Evolutionary conservation across 306 rosid genomes (phyloP).

Genomic region (Rosa multiflora): DNA sequence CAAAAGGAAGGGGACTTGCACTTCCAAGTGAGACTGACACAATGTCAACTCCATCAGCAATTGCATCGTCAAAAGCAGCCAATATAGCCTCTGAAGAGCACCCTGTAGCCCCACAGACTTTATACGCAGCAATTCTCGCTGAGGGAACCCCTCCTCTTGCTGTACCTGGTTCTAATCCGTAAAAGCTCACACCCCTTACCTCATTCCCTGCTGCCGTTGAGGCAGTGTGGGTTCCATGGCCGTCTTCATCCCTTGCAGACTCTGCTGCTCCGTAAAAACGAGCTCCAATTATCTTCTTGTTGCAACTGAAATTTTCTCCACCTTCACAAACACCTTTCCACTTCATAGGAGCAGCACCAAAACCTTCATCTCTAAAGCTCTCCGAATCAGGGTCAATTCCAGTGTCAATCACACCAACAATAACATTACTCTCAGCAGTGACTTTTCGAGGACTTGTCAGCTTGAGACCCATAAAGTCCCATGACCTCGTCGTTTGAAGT

Average conservation of each 20-base stretch:
- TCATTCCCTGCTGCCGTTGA: constrained; percentile 1
- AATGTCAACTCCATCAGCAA: constrained; percentile 1
- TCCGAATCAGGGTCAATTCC: constrained; percentile 51
- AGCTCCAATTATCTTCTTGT: constrained; percentile 23
- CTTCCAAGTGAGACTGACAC: neutral
- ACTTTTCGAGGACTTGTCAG: neutral
- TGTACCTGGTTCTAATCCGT: neutral
- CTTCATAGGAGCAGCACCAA: constrained; percentile 33
- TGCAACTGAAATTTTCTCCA: constrained; percentile 36
- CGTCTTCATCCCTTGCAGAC: neutral
- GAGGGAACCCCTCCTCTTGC: neutral
- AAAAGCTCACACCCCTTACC: neutral
- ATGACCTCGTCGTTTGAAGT: constrained; percentile 48
- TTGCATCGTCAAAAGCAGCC: constrained; percentile 10
- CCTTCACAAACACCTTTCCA: constrained; percentile 28
- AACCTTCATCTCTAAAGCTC: constrained; percentile 33
- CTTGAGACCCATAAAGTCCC: constrained; percentile 43
- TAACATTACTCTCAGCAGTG: constrained; percentile 20
- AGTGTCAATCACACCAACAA: constrained; percentile 38
- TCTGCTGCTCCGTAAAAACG: neutral
- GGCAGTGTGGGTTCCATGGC: constrained; percentile 11
- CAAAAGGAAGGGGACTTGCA: neutral
- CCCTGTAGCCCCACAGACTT: neutral
- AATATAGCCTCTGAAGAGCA: neutral
- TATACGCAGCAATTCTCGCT: neutral